Percentiles rank a stretch among this genome's conserved stretches.
These are phyloP conservation scores for Ajuga chamaepitys DNA, from an alignment of 257 asterid genomes.

Conservation along the genomic window DNA sequence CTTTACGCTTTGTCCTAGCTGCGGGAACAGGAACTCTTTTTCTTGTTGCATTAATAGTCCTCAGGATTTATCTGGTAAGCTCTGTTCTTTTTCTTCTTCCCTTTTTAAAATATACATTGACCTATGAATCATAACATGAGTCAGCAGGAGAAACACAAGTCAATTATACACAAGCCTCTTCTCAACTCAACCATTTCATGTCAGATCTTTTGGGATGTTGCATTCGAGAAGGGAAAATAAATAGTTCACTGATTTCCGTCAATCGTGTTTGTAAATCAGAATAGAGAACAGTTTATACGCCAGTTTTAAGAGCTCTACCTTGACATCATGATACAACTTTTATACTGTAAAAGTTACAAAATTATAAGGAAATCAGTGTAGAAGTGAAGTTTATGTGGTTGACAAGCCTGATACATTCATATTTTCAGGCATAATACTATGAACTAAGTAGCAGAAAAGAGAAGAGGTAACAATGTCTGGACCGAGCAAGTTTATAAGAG, in stretches of 20 bases:
- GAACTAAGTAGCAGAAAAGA: background rate
- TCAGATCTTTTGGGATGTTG: background rate
- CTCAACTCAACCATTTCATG: too few species aligned
- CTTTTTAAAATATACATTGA: background rate
- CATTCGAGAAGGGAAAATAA: background rate
- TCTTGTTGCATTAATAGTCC: conserved; percentile 67
- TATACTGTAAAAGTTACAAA: background rate
- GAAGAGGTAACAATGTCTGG: background rate
- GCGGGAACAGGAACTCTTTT: conserved; percentile 83
- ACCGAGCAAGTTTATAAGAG: background rate
- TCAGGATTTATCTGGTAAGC: conserved; percentile 84
- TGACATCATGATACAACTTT: background rate
- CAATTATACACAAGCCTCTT: background rate
- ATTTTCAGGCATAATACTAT: background rate
- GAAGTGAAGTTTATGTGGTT: background rate
- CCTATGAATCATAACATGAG: background rate
- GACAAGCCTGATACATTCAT: background rate
- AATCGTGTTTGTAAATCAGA: background rate
- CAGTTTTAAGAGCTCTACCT: background rate
- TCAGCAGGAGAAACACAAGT: background rate
- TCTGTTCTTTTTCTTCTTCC: background rate
- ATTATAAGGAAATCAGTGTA: background rate
- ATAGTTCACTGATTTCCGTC: background rate
- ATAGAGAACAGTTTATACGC: background rate
- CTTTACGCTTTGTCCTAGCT: conserved; percentile 60